A percentile compares a stretch with the other conserved stretches of the same genome.
phyloP scores from a whole-genome alignment of 2,329 filamentous ascomycete species.

The Teratosphaeria viscida region DNA sequence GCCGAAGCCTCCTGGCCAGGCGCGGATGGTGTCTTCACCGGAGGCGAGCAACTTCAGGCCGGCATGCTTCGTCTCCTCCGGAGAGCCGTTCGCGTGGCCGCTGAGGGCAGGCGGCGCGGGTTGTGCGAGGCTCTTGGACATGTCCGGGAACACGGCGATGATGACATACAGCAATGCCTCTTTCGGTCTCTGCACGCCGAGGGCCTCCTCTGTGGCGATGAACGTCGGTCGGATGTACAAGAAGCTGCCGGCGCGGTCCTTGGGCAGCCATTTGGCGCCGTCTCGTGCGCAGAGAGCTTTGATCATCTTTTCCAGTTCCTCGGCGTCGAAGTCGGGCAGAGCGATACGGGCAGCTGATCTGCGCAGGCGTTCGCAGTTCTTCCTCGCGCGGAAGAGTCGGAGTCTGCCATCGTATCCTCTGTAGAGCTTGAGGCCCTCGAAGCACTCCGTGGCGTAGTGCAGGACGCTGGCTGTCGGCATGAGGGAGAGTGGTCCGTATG shows the following conservation, averaged over 20 bases:
- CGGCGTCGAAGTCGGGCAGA: conserved; percentile 61
- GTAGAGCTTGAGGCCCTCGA: conserved; percentile 72
- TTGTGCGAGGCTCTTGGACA: conserved; percentile 26
- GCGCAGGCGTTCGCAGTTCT: conserved; percentile 58
- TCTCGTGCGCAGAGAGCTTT: conserved; percentile 61
- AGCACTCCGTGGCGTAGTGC: conserved; percentile 86
- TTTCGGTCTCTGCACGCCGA: conserved; percentile 69
- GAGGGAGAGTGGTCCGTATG: conserved; percentile 66
- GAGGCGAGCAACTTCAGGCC: conserved; percentile 65
- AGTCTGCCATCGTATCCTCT: conserved; percentile 59
- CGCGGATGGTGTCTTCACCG: conserved; percentile 71
- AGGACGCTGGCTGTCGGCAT: conserved; percentile 72
- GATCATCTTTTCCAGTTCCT: conserved; percentile 64
- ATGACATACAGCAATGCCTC: conserved; percentile 88
- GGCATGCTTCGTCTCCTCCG: conserved; percentile 6
- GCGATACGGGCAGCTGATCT: conserved; percentile 52
- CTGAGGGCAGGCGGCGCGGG: conserved; percentile 18
- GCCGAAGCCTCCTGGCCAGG: conserved; percentile 88
- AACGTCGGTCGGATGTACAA: conserved; percentile 72
- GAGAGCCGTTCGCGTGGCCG: conserved; percentile 20
- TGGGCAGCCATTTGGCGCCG: conserved; percentile 69
- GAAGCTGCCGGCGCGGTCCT: conserved; percentile 55
- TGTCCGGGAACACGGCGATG: conserved; percentile 37
- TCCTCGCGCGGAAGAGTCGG: conserved; percentile 65
- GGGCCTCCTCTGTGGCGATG: conserved; percentile 69